phyloP scores from a whole-genome alignment of 306 rosid genomes.

The Pyrus betulifolia region DNA sequence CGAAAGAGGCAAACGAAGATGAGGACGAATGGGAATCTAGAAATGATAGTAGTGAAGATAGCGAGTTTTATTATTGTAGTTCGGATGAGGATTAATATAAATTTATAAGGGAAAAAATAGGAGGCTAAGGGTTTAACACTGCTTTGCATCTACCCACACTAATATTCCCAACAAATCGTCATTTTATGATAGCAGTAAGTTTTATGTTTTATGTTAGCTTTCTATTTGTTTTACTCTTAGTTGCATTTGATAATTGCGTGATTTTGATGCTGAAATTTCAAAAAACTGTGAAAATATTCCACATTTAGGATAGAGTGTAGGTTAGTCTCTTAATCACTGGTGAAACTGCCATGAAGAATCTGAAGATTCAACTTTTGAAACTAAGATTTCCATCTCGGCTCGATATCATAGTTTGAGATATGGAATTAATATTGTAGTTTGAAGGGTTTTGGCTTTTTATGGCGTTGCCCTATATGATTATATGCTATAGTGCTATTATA shows the following conservation, averaged over 20 bases:
- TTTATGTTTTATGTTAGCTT: background rate
- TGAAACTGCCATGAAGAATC: background rate
- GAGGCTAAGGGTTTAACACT: too few relatives aligned
- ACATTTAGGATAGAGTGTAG: background rate
- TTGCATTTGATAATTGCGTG: background rate
- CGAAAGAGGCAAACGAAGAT: too few relatives aligned
- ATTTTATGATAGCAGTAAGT: slow-evolving; percentile 34
- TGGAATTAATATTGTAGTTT: background rate
- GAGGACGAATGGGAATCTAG: too few relatives aligned
- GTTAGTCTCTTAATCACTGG: background rate
- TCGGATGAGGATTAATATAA: too few relatives aligned
- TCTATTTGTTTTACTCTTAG: background rate
- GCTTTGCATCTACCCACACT: too few relatives aligned
- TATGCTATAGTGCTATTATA: background rate
- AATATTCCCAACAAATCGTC: too few relatives aligned
- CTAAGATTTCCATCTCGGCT: background rate
- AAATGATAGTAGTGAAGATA: too few relatives aligned
- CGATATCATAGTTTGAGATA: background rate
- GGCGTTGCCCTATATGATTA: background rate
- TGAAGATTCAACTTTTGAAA: background rate
- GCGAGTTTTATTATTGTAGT: too few relatives aligned
- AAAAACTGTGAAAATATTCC: background rate
- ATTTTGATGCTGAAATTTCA: background rate
- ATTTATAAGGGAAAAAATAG: too few relatives aligned
- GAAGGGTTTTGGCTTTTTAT: background rate